Conservation (phyloP, 306 rosid genomes). For the Citrullus colocynthis region DNA sequence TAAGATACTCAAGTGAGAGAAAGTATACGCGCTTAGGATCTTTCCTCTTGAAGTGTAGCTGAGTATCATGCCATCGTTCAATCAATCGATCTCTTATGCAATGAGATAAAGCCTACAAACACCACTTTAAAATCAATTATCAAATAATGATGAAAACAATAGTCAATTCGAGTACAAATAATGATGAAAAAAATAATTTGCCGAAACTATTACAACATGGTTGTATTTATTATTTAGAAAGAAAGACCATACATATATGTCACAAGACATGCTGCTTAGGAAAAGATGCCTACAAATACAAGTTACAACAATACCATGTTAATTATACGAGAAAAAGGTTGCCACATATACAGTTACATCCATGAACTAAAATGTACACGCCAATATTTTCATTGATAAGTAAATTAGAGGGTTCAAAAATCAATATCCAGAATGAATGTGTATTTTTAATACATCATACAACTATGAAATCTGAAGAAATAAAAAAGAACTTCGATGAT, state of each 20-base stretch:
- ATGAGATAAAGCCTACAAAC: slow-evolving; percentile 53
- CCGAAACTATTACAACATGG: background rate
- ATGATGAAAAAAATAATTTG: background rate
- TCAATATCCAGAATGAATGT: background rate
- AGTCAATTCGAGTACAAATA: background rate
- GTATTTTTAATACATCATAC: background rate
- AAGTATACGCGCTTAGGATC: slow-evolving; percentile 65
- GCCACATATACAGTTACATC: background rate
- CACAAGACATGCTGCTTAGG: background rate
- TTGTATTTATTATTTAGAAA: background rate
- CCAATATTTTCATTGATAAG: background rate
- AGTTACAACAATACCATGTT: background rate
- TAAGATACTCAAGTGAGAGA: slow-evolving; percentile 71
- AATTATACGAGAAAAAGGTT: background rate
- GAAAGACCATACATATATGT: background rate
- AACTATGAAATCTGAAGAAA: background rate
- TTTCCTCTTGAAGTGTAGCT: slow-evolving; percentile 48
- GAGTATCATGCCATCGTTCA: slow-evolving; percentile 61
- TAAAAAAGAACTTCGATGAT: background rate
- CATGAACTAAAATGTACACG: background rate
- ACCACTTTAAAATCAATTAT: slow-evolving; percentile 13
- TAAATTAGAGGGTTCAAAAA: background rate
- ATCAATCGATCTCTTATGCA: slow-evolving; percentile 60
- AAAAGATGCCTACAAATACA: background rate
- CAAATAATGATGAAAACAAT: slow-evolving; percentile 8